phyloP scores from a whole-genome alignment of 2,329 filamentous ascomycete genomes.

The Clarireedia paspali region DNA sequence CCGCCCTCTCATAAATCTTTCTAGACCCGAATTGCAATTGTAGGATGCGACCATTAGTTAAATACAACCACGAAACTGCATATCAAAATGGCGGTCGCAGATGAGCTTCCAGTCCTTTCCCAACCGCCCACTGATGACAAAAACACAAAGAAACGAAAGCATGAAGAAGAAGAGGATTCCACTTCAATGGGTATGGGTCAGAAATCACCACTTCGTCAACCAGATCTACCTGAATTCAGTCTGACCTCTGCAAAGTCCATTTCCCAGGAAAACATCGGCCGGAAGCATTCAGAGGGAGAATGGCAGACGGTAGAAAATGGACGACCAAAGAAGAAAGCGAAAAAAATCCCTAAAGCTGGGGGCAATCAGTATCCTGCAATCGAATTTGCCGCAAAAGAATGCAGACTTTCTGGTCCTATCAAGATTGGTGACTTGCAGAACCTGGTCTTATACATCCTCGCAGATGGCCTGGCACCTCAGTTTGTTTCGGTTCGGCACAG shows the following conservation, averaged over 20 bases:
- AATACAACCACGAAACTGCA: neutral
- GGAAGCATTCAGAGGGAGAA: slow-evolving; percentile 22
- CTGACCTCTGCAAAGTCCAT: slow-evolving; percentile 22
- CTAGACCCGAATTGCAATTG: neutral
- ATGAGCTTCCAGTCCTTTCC: slow-evolving; percentile 1
- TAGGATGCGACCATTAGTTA: neutral
- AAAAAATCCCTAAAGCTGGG: slow-evolving; percentile 50
- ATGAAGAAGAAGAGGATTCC: slow-evolving; percentile 16
- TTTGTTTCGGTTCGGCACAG: slow-evolving; percentile 58
- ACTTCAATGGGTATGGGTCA: slow-evolving; percentile 16
- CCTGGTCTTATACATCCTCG: slow-evolving; percentile 58
- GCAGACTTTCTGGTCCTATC: slow-evolving; percentile 53
- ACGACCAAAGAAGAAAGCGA: slow-evolving; percentile 48
- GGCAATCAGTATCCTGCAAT: slow-evolving; percentile 53
- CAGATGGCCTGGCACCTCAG: slow-evolving; percentile 56
- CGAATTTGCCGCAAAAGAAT: slow-evolving; percentile 43
- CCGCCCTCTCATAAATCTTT: neutral
- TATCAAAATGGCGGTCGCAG: slow-evolving; percentile 2
- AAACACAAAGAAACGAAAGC: slow-evolving; percentile 26
- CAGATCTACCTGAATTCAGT: slow-evolving; percentile 29
- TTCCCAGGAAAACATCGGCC: slow-evolving; percentile 13
- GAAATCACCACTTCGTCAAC: slow-evolving; percentile 20
- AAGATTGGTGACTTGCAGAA: slow-evolving; percentile 56
- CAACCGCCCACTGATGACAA: slow-evolving; percentile 28
- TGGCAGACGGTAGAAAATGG: slow-evolving; percentile 47